Percentiles rank a stretch among this genome's conserved stretches.
phyloP scores from a whole-genome alignment of 176 grass and related monocot genomes.

The Saccharum spontaneum region DNA sequence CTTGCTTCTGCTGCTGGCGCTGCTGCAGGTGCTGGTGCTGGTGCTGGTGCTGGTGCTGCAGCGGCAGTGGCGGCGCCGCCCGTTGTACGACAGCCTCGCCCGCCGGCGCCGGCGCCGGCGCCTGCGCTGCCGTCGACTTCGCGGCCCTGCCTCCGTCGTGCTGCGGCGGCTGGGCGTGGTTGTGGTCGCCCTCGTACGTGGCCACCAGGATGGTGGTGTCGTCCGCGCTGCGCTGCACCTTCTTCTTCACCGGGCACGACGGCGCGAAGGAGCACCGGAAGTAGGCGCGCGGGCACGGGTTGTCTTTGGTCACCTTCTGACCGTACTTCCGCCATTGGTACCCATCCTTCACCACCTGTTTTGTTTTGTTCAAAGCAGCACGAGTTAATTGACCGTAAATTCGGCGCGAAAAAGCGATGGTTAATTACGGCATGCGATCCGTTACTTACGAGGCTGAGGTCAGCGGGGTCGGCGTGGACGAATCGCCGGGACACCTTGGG shows the following conservation, averaged over 20 bases:
- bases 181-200: conserved; percentile 94
- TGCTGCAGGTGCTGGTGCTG: background rate
- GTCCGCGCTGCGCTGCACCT: conserved; percentile 88
- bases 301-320: conserved; percentile 94
- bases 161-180: conserved; percentile 51
- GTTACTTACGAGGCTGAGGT: conserved; percentile 58
- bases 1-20: background rate
- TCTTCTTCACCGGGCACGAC: conserved; percentile 83
- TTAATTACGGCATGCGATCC: too few relatives aligned
- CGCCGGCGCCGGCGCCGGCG: background rate
- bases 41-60: background rate
- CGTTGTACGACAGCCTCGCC: background rate
- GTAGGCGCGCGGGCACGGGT: conserved; percentile 86
- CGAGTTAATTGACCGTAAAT: background rate
- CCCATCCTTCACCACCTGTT: conserved; percentile 82
- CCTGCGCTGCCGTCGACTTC: background rate
- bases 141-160: conserved; percentile 1
- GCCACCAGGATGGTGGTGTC: conserved; percentile 66
- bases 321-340: conserved; percentile 97
- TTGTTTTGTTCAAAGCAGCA: too few relatives aligned
- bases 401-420: too few relatives aligned
- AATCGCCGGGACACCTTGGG: conserved; percentile 41
- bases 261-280: conserved; percentile 87
- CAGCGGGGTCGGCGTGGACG: conserved; percentile 65
- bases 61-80: background rate